Evolutionary conservation across 164 flowering plant genomes (phyloP).

Genomic region (Macadamia tetraphylla): DNA sequence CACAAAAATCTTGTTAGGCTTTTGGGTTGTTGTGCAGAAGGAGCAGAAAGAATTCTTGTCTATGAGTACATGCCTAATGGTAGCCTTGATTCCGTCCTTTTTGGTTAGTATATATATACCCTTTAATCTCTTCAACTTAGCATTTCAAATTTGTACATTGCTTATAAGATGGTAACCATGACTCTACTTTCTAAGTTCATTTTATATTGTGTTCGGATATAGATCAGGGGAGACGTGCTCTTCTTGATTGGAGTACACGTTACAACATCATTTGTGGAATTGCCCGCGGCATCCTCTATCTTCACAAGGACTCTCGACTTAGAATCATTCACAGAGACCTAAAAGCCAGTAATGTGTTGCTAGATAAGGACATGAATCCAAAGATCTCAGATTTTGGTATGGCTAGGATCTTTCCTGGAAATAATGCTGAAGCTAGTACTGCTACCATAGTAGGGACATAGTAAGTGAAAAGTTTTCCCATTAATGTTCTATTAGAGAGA

Average conservation of each 20-base stretch:
- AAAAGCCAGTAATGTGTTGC: constrained; percentile 27
- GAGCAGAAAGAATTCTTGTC: constrained; percentile 2
- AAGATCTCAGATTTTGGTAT: constrained; percentile 47
- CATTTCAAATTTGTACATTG: too few species aligned
- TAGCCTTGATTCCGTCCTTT: constrained; percentile 36
- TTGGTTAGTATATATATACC: constrained; percentile 19
- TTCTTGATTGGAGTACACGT: constrained; percentile 27
- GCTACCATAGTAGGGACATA: constrained; percentile 35
- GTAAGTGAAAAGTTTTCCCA: constrained; percentile 17
- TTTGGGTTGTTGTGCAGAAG: background rate
- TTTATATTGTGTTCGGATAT: background rate
- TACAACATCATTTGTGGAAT: constrained; percentile 29
- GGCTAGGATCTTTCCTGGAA: constrained; percentile 38
- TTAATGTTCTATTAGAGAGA: too few species aligned
- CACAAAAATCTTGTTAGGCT: constrained; percentile 8
- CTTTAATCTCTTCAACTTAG: too few species aligned
- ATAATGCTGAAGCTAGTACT: constrained; percentile 25
- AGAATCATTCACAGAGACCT: constrained; percentile 33
- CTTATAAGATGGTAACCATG: background rate
- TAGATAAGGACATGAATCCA: constrained; percentile 30
- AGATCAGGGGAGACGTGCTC: constrained; percentile 16
- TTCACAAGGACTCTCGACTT: constrained; percentile 35
- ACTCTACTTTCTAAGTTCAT: background rate
- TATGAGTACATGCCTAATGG: constrained; percentile 35
- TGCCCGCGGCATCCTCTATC: constrained; percentile 36